A percentile compares a stretch with the other conserved stretches of the same genome.
phyloP scores from a whole-genome alignment of 2,329 filamentous ascomycete genomes.

The Exophiala aquamarina region DNA sequence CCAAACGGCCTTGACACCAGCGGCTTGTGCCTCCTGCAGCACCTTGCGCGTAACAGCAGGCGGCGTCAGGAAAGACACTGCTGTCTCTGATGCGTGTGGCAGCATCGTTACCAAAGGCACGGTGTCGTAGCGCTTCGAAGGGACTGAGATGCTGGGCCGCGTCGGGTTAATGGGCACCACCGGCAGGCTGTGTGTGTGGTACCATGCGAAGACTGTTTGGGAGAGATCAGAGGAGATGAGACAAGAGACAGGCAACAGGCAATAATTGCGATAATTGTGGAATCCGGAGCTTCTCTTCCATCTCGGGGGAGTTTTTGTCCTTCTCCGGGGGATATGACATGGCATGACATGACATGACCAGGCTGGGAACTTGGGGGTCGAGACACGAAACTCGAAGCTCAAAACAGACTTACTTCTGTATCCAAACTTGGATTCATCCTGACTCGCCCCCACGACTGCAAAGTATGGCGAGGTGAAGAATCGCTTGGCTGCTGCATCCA shows the following conservation, averaged over 20 bases:
- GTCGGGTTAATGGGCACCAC: constrained; percentile 83
- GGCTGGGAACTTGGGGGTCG: too few species aligned
- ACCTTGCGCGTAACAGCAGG: constrained; percentile 73
- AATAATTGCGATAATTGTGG: too few species aligned
- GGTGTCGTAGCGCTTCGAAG: constrained; percentile 60
- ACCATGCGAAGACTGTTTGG: constrained; percentile 80
- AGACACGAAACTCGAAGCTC: not conserved
- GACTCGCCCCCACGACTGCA: constrained; percentile 87
- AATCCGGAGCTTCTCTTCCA: too few species aligned
- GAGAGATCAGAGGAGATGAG: constrained; percentile 1
- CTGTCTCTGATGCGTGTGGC: constrained; percentile 66
- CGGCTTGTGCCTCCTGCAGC: constrained; percentile 72
- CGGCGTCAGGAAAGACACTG: constrained; percentile 83
- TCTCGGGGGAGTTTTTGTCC: too few species aligned
- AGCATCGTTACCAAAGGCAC: constrained; percentile 66
- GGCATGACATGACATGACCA: too few species aligned
- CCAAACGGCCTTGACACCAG: constrained; percentile 76
- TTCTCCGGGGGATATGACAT: too few species aligned
- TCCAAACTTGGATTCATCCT: constrained; percentile 81
- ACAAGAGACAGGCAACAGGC: constrained; percentile 10
- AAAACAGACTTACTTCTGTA: constrained; percentile 46
- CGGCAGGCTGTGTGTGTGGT: constrained; percentile 71
- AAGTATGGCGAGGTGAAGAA: constrained; percentile 82
- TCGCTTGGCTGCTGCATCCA: constrained; percentile 68
- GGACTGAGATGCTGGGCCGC: constrained; percentile 63